phyloP scores from a whole-genome alignment of 1,139 yeast genomes.

The Nadsonia commutata region DNA sequence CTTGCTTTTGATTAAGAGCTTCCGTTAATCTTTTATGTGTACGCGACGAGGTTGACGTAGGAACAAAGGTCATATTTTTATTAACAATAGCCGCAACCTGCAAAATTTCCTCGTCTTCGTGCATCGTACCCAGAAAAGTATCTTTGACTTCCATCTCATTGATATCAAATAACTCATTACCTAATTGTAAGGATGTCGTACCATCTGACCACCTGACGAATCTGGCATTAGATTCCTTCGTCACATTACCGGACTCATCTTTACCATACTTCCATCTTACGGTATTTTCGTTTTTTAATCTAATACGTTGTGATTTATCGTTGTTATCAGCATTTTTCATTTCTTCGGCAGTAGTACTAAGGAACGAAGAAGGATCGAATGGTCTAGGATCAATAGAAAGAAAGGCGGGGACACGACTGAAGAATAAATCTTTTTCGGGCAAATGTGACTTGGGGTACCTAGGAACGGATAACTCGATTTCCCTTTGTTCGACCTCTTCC shows the following conservation, averaged over 20 bases:
- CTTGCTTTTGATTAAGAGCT: conserved; percentile 56
- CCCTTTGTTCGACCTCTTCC: conserved; percentile 25
- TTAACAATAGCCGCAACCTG: conserved; percentile 32
- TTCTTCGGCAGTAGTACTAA: conserved; percentile 27
- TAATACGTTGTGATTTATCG: conserved; percentile 34
- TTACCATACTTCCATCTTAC: conserved; percentile 84
- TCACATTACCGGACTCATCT: conserved; percentile 42
- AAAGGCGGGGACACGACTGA: conserved; percentile 68
- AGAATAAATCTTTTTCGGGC: conserved; percentile 31
- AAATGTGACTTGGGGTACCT: conserved; percentile 50
- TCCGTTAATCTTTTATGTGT: conserved; percentile 71
- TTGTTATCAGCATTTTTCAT: conserved; percentile 35
- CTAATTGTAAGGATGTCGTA: conserved; percentile 66
- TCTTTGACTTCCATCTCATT: conserved; percentile 50
- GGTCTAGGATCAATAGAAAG: conserved; percentile 74
- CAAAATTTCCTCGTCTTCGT: conserved; percentile 56
- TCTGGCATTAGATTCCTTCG: conserved; percentile 77
- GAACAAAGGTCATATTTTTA: conserved; percentile 60
- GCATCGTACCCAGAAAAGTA: conserved; percentile 56
- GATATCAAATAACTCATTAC: conserved; percentile 77
- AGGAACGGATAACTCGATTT: conserved; percentile 50
- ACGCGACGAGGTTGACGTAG: conserved; percentile 71
- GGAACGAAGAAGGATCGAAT: conserved; percentile 63
- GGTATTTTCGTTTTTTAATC: conserved; percentile 62
- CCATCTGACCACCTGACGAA: conserved; percentile 95